Evolutionary conservation across 306 rosid genomes (phyloP).

Genomic region (Acacia crassicarpa): DNA sequence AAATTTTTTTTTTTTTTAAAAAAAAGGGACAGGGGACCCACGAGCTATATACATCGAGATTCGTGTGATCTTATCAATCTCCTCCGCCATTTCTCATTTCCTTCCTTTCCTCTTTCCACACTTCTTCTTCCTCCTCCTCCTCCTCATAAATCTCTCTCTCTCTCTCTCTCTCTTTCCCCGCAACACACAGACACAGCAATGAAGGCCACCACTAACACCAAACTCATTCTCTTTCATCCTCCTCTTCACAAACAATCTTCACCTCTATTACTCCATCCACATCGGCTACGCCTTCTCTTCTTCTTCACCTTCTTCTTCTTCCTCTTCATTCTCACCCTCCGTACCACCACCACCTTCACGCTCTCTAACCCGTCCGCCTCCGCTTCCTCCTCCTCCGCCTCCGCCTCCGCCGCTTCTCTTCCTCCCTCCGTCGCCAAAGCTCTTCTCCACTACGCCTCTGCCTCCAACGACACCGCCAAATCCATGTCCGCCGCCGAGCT

Average conservation of each 20-base stretch:
- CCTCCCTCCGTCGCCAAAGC: slow-evolving; percentile 63
- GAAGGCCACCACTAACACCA: slow-evolving; percentile 59
- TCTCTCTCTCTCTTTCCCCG: neutral
- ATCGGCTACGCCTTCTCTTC: slow-evolving; percentile 60
- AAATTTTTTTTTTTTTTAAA: too few species aligned
- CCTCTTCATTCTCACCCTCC: slow-evolving; percentile 66
- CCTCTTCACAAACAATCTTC: slow-evolving; percentile 51
- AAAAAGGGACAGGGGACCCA: neutral
- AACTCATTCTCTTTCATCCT: slow-evolving; percentile 74
- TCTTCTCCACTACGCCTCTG: slow-evolving; percentile 75
- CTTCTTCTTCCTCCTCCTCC: neutral
- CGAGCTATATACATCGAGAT: neutral
- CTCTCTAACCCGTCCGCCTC: slow-evolving; percentile 21
- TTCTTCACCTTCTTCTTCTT: slow-evolving; percentile 60
- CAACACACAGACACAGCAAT: neutral
- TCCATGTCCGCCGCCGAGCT: slow-evolving; percentile 59
- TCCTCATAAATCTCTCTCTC: neutral
- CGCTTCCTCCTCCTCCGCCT: neutral
- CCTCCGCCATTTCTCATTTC: slow-evolving; percentile 44
- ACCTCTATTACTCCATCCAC: slow-evolving; percentile 20
- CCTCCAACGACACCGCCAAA: slow-evolving; percentile 39
- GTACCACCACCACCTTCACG: slow-evolving; percentile 43
- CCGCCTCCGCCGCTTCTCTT: slow-evolving; percentile 45
- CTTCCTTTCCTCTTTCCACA: neutral
- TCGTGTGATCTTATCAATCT: slow-evolving; percentile 42